Evolutionary conservation across 2,329 filamentous ascomycete genomes (phyloP), one percentile per base, ranked within the genome.

Genomic region (Penicillium sp.): DNA sequence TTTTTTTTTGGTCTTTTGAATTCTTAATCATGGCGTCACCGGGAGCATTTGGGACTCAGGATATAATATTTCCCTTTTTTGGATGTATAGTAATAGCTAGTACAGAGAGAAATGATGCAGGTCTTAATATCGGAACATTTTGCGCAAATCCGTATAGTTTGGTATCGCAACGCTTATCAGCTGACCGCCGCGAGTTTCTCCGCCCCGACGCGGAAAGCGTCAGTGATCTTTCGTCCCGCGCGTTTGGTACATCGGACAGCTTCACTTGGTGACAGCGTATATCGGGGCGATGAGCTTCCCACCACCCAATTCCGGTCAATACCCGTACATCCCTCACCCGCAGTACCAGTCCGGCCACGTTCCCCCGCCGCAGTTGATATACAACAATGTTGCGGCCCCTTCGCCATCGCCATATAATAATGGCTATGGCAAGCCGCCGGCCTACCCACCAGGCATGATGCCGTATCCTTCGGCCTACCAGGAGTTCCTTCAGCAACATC

Each of bases 211-310:
- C 59, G 60, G 65, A 57, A 55, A 58, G 60, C 48, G 43, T 53
- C 51, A 49, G 19, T 42, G 19, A 42, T 10, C 49, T 54, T 52
- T 45, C 54, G 58, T 46, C 45, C 47, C 54, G 54, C 57, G 59
- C 56, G 54, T 51, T 52, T 26, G 50, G 52, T 27, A 52, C 39
- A 29, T 46, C 47, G 56, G 52, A 31, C 55, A 57, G 60, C 58
- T 57, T 56, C 59, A 57, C 52, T 58, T 57, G 58, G 57, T 51
- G 64, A 65, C 62, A 66, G 57, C 58, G 59, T 52, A 66, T 66
- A 57, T 65, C 65, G 68, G 68, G 73, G 73, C 71, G 68, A 76
- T 76, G 74, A 74, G 71, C 70, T 76, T 73, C 60, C 69, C 72
- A 71, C 74, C 73, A 63, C 72, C 75, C 54, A 71, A 75, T 62